These are phyloP conservation scores for Saccharomycopsis sp. DNA, from an alignment of 805 yeast species.

Conservation along the genomic window DNA sequence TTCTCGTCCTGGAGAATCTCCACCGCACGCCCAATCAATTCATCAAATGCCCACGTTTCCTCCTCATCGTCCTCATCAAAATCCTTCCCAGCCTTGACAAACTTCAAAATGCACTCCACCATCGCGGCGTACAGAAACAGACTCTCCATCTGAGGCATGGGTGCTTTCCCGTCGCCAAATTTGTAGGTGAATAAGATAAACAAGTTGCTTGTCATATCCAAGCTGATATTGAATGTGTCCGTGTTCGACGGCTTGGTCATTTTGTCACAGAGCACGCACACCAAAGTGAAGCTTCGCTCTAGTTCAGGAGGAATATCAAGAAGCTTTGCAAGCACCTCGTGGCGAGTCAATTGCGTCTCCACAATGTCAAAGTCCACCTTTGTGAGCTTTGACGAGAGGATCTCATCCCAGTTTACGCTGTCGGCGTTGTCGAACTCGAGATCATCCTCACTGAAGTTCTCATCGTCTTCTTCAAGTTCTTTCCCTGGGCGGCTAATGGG, in stretches of 20 bases:
- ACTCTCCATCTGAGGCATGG: slow-evolving; percentile 6
- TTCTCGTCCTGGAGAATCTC: slow-evolving; percentile 3
- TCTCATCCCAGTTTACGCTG: slow-evolving; percentile 14
- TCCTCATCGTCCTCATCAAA: too few species aligned
- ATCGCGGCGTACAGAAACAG: slow-evolving; percentile 8
- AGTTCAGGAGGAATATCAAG: background rate
- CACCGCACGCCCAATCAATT: background rate
- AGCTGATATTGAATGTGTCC: slow-evolving; percentile 18
- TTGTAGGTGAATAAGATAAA: slow-evolving; percentile 13
- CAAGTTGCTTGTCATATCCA: slow-evolving; percentile 14
- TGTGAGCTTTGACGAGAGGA: slow-evolving; percentile 7
- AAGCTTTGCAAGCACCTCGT: slow-evolving; percentile 7
- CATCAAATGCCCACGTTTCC: too few species aligned
- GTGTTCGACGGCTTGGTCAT: slow-evolving; percentile 20
- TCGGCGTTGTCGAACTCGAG: background rate
- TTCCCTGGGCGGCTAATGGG: too few species aligned
- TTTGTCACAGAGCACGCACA: slow-evolving; percentile 17
- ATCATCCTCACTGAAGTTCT: background rate
- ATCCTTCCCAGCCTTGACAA: slow-evolving; percentile 3
- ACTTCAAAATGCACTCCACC: slow-evolving; percentile 8
- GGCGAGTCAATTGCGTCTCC: slow-evolving; percentile 10
- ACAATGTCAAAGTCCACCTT: slow-evolving; percentile 17
- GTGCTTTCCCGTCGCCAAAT: slow-evolving; percentile 4
- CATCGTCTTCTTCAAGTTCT: slow-evolving; percentile 1
- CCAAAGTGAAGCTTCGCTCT: background rate